Conservation (phyloP, 495 filamentous ascomycete species). For the Cercophora samala region DNA sequence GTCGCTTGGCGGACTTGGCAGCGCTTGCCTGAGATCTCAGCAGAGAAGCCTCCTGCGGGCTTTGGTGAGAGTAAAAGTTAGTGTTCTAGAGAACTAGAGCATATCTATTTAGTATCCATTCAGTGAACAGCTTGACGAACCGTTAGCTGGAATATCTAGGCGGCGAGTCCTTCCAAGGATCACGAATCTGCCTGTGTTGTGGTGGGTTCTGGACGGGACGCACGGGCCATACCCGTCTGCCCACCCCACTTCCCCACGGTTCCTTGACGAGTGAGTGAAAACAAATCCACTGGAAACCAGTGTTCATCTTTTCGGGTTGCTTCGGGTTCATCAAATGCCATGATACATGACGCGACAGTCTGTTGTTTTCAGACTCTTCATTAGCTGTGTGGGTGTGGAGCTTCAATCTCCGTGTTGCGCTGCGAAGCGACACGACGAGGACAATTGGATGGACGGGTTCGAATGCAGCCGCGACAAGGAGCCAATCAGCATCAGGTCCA, state of each 20-base stretch:
- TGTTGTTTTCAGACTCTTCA: not conserved
- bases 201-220: not conserved
- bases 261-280: not conserved
- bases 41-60: not conserved
- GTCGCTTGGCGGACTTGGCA: constrained; percentile 26
- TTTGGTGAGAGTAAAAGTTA: not conserved
- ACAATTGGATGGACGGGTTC: constrained; percentile 29
- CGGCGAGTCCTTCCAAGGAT: not conserved
- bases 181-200: not conserved
- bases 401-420: not conserved
- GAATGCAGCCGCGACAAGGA: constrained; percentile 25
- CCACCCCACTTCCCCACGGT: not conserved
- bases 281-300: not conserved
- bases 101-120: not conserved
- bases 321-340: constrained; percentile 2
- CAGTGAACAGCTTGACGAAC: not conserved
- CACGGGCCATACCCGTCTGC: not conserved
- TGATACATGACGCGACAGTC: not conserved
- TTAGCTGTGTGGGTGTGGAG: not conserved
- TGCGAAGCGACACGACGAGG: constrained; percentile 11
- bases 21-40: not conserved
- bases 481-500: constrained; percentile 27
- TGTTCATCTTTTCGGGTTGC: not conserved
- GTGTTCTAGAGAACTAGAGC: not conserved
- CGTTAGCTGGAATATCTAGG: not conserved